Percentiles rank a stretch among this genome's conserved stretches.
These are phyloP conservation scores for Chlorella sp. DNA, from an alignment of 139 green algal species.

Conservation along the genomic window DNA sequence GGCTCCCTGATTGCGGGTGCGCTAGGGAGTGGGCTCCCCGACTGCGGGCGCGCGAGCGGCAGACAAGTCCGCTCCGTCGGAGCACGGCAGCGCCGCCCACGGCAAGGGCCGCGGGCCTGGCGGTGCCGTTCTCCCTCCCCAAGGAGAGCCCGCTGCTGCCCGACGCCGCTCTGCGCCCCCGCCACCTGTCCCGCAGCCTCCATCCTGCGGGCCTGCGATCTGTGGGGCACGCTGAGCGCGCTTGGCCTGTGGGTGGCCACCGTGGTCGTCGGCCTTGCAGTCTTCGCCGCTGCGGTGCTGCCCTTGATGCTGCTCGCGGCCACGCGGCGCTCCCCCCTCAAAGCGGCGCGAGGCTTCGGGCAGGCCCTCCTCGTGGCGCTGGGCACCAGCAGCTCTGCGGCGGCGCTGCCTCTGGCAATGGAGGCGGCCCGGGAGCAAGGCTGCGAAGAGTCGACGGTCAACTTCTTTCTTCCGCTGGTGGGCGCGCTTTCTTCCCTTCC, in stretches of 20 bases:
- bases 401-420: constrained; percentile 55
- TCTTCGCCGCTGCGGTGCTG: constrained; percentile 46
- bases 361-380: constrained; percentile 55
- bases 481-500: too few species aligned
- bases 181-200: too few species aligned
- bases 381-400: constrained; percentile 49
- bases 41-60: too few species aligned
- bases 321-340: constrained; percentile 39
- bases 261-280: constrained; percentile 43
- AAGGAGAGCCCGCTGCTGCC: too few species aligned
- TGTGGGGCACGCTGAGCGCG: constrained; percentile 29
- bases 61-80: too few species aligned
- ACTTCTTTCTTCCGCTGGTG: constrained; percentile 66
- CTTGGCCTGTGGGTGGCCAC: constrained; percentile 57
- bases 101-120: too few species aligned
- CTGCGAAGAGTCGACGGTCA: constrained; percentile 33
- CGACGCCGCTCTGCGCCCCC: too few species aligned
- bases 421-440: constrained; percentile 47
- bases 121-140: too few species aligned
- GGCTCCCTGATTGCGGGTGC: constrained; percentile 56
- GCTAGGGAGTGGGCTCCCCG: too few species aligned
- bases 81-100: too few species aligned
- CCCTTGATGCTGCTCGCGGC: constrained; percentile 35
- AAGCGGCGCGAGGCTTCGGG: constrained; percentile 10
- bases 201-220: constrained; percentile 45